phyloP scores from a whole-genome alignment of 2,329 filamentous ascomycete genomes.

The Trichoderma harzianum region DNA sequence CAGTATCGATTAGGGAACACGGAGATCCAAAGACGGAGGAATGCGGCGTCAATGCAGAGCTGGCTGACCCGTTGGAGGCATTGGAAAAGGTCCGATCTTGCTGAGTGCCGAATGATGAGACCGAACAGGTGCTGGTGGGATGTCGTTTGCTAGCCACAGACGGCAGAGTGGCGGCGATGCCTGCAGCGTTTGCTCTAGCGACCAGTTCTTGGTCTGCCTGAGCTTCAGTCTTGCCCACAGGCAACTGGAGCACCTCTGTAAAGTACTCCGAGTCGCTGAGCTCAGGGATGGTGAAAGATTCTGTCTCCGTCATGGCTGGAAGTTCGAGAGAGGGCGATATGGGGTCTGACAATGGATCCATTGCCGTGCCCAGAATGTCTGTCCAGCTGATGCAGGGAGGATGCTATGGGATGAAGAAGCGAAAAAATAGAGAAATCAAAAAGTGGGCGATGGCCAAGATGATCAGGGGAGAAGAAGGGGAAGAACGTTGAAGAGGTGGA shows the following conservation, averaged over 20 bases:
- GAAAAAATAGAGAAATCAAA: not conserved
- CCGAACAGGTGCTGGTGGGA: slow-evolving; percentile 41
- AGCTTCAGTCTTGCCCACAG: slow-evolving; percentile 35
- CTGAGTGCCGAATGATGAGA: slow-evolving; percentile 38
- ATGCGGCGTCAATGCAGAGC: slow-evolving; percentile 41
- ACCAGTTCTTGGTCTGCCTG: slow-evolving; percentile 38
- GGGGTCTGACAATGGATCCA: slow-evolving; percentile 11
- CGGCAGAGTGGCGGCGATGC: slow-evolving; percentile 31
- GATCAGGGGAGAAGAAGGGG: not conserved
- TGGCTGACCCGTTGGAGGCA: slow-evolving; percentile 40
- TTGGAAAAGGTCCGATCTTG: slow-evolving; percentile 46
- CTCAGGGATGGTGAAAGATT: slow-evolving; percentile 31
- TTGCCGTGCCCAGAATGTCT: not conserved
- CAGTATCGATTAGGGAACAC: slow-evolving; percentile 20
- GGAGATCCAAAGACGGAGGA: slow-evolving; percentile 38
- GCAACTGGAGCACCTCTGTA: slow-evolving; percentile 38
- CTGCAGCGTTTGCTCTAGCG: slow-evolving; percentile 35
- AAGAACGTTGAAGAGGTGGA: not conserved
- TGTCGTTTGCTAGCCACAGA: slow-evolving; percentile 34
- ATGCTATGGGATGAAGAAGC: not conserved
- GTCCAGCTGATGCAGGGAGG: not conserved
- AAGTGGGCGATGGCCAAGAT: not conserved
- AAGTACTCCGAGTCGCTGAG: slow-evolving; percentile 40
- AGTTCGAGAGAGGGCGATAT: not conserved
- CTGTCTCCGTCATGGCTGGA: not conserved